Evolutionary conservation across 2,329 filamentous ascomycete species (phyloP), one percentile per base, ranked within the genome.

Genomic region (Dactylella cylindrospora): DNA sequence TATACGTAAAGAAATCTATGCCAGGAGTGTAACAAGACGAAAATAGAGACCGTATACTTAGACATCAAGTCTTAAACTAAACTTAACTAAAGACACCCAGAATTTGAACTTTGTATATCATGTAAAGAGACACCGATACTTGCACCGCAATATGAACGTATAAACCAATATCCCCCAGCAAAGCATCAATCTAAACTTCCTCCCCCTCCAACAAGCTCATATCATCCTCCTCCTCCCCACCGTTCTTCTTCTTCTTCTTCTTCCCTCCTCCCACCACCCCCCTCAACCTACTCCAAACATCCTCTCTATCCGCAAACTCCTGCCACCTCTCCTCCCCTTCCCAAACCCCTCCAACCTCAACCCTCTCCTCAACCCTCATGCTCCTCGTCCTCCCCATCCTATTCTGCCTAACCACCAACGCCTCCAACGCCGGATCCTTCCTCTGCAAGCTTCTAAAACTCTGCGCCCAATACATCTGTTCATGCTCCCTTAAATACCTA

Each of bases 401-500:
- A 17, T 62, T 62, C 41, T 62, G 57, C 9, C 50, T 40, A 5
- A 32, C 44, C 7, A 31, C 35, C 32, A 62, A 19, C n/a, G 49
- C 41, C 5, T 41, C 54, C 29, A 62, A 43, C 17, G 39, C 57
- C 19, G 49, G 39, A 38, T 62, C 57, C 17, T 15, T 41, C 31
- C 50, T 31, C 36, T 62, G 57, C 20, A 20, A 43, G 23, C 49
- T 62, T 29, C 57, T 35, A 26, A 53, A 62, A 45, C 55, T 65
- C 39, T 66, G 62, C 25, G 75, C 71, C 78, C 79, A 80, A 54
- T 80, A 76, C 77, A 78, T 80, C 67, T 84, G 80, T 68, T 83
- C 80, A 69, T 83, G 80, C 68, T 82, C 80, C 29, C 81, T 77
- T 19, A 83, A 75, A 68, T 83, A 83, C 0, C 80, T 75, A 35